phyloP scores from a whole-genome alignment of 1,284 basidiomycete species.

The Ganoderma lucidum region DNA sequence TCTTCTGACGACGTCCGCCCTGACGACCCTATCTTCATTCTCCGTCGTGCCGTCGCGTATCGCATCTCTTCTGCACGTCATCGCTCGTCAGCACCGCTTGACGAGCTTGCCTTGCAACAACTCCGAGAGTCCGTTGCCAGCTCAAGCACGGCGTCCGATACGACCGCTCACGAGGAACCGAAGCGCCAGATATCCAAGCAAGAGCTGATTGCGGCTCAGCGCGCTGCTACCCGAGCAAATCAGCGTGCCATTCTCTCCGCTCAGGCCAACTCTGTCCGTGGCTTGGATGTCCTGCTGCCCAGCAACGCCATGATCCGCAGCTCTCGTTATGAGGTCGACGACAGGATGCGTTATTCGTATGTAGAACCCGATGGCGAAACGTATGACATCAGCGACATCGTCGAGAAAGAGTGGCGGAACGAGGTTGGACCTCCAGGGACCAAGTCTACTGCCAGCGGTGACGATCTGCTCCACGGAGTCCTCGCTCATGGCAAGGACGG shows the following conservation, averaged over 20 bases:
- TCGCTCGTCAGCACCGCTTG: slow-evolving; percentile 73
- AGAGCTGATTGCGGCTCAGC: slow-evolving; percentile 93
- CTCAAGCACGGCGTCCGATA: slow-evolving; percentile 55
- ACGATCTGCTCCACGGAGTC: slow-evolving; percentile 72
- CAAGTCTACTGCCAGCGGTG: slow-evolving; percentile 46
- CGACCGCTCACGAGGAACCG: slow-evolving; percentile 43
- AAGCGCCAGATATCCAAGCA: slow-evolving; percentile 70
- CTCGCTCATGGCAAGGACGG: slow-evolving; percentile 63
- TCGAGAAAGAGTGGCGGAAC: slow-evolving; percentile 85
- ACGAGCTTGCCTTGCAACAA: slow-evolving; percentile 78
- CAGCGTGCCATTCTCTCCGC: slow-evolving; percentile 88
- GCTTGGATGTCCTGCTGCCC: slow-evolving; percentile 87
- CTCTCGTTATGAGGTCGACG: slow-evolving; percentile 72
- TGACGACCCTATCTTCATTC: slow-evolving; percentile 89
- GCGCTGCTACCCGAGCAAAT: slow-evolving; percentile 83
- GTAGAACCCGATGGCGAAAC: slow-evolving; percentile 88
- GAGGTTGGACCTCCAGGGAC: slow-evolving; percentile 42
- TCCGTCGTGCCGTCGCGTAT: slow-evolving; percentile 81
- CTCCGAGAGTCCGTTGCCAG: slow-evolving; percentile 68
- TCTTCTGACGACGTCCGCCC: slow-evolving; percentile 77
- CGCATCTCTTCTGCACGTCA: slow-evolving; percentile 72
- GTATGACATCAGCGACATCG: slow-evolving; percentile 91
- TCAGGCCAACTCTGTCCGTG: slow-evolving; percentile 83
- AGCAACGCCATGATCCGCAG: slow-evolving; percentile 89
- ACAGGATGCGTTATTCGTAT: slow-evolving; percentile 90